Evolutionary conservation across 2,329 filamentous ascomycete species (phyloP).

Genomic region (Beauveria sp.): DNA sequence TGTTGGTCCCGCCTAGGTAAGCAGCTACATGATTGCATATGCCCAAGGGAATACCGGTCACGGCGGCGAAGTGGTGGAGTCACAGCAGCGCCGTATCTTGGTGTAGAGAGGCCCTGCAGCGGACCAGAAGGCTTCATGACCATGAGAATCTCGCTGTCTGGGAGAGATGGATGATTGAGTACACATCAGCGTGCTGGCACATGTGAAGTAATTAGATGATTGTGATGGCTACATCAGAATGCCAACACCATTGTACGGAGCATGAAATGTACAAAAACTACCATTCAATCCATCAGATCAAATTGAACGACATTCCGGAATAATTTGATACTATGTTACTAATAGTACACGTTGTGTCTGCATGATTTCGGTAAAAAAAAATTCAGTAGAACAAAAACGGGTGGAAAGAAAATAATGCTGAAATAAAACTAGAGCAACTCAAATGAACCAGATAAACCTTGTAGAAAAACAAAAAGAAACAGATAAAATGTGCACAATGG

Average conservation of each 20-base stretch:
- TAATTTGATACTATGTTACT: not conserved
- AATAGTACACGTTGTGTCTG: not conserved
- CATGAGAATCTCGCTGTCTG: not conserved
- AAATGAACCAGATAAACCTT: not conserved
- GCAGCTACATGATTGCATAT: constrained; percentile 1
- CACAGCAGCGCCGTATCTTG: not conserved
- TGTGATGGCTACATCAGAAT: too few relatives aligned
- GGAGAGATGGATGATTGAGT: not conserved
- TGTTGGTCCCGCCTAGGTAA: not conserved
- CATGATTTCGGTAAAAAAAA: not conserved
- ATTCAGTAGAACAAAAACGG: not conserved
- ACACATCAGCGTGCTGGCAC: not conserved
- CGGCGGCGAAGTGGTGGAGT: constrained; percentile 1
- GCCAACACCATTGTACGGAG: not conserved
- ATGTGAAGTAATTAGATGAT: too few relatives aligned
- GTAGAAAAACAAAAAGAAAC: not conserved
- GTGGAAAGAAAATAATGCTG: too few relatives aligned
- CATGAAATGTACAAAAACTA: not conserved
- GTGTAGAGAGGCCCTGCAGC: constrained; percentile 2
- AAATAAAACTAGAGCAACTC: not conserved
- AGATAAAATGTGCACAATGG: not conserved
- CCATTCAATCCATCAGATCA: not conserved
- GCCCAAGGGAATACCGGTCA: constrained; percentile 15
- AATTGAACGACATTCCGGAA: not conserved
- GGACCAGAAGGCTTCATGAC: not conserved